These are phyloP conservation scores for Aureobasidium lini DNA, from an alignment of 2,329 filamentous ascomycete species.

Conservation along the genomic window DNA sequence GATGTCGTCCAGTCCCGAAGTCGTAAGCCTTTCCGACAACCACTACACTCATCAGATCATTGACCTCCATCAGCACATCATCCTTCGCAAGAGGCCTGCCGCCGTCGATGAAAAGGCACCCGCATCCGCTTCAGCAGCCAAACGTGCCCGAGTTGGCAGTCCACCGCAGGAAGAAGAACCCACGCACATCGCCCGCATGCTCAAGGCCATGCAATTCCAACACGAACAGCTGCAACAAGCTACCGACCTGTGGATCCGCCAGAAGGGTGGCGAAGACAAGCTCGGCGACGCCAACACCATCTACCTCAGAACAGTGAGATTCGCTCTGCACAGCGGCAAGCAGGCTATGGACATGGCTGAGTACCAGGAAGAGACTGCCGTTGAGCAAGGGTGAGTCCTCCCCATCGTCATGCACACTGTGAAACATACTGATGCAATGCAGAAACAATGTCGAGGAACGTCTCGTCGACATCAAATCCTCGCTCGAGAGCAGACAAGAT, in stretches of 20 bases:
- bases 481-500: background rate
- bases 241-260: background rate
- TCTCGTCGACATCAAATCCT: background rate
- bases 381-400: background rate
- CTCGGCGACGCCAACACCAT: background rate
- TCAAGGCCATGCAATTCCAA: background rate
- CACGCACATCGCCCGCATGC: background rate
- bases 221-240: background rate
- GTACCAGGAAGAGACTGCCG: background rate
- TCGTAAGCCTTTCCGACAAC: no score
- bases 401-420: background rate
- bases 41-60: no score
- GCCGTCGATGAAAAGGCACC: background rate
- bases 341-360: background rate
- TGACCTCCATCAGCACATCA: background rate
- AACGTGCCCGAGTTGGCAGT: background rate
- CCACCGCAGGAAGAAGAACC: background rate
- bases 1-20: background rate
- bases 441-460: background rate
- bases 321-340: background rate
- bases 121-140: background rate
- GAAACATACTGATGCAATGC: background rate
- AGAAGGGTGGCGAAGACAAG: constrained; percentile 1
- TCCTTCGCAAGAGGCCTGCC: background rate
- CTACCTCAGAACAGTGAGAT: background rate